Evolutionary conservation across 208 protist genomes (phyloP).

Genomic region (Zelonia costaricensis): DNA sequence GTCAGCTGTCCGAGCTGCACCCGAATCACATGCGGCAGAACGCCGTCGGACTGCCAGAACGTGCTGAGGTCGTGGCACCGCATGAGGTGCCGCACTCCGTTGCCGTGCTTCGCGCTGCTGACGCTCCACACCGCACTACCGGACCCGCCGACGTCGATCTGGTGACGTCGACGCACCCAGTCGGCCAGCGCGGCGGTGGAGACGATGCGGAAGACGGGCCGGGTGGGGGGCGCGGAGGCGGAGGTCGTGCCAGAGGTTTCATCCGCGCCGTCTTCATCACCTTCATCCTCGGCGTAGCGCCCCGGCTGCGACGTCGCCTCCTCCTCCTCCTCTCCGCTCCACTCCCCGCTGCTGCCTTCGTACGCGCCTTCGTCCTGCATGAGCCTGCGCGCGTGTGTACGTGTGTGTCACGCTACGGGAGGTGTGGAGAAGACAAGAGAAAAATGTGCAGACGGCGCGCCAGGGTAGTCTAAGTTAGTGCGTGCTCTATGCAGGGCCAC

Average conservation of each 20-base stretch:
- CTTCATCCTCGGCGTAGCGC: not conserved
- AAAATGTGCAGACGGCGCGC: too few species aligned
- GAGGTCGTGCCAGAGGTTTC: slow-evolving; percentile 5
- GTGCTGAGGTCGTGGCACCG: slow-evolving; percentile 52
- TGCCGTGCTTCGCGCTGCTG: slow-evolving; percentile 89
- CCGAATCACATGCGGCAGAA: slow-evolving; percentile 74
- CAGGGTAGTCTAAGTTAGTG: too few species aligned
- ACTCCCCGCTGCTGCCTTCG: too few species aligned
- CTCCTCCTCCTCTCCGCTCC: too few species aligned
- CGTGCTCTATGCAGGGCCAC: too few species aligned
- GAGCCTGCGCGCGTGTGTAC: too few species aligned
- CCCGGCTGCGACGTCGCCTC: too few species aligned
- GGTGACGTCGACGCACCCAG: slow-evolving; percentile 15
- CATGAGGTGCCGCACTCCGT: slow-evolving; percentile 70
- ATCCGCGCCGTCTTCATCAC: not conserved
- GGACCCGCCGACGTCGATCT: slow-evolving; percentile 32
- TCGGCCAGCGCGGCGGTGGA: slow-evolving; percentile 21
- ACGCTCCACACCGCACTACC: slow-evolving; percentile 76
- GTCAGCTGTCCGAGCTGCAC: slow-evolving; percentile 68
- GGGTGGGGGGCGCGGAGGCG: not conserved
- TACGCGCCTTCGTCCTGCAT: too few species aligned
- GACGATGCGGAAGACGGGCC: slow-evolving; percentile 16
- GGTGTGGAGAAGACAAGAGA: too few species aligned
- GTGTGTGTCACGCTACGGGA: too few species aligned
- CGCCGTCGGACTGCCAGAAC: slow-evolving; percentile 91